Evolutionary conservation across 148 eudicot species (phyloP).

Genomic region (Chenopodium berlandieri): DNA sequence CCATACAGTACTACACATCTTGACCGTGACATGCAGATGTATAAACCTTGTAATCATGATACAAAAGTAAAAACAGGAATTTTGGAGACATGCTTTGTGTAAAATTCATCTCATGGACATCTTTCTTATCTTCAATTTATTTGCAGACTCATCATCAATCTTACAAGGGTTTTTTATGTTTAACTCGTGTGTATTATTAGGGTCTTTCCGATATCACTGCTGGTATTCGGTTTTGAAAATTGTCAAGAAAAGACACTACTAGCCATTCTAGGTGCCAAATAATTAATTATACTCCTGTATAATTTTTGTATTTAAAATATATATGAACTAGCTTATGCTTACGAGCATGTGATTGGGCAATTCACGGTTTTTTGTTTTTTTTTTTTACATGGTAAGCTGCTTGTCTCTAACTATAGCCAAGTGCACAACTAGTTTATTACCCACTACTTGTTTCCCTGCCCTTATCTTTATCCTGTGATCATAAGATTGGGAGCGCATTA

Average conservation of each 20-base stretch:
- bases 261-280: too few relatives aligned
- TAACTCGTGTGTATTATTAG: not conserved
- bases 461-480: not conserved
- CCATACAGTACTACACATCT: too few relatives aligned
- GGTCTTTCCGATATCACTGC: not conserved
- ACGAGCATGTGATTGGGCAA: not conserved
- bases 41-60: not conserved
- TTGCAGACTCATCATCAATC: not conserved
- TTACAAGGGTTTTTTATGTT: not conserved
- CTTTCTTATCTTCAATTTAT: conserved; percentile 1
- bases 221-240: not conserved
- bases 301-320: too few relatives aligned
- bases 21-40: not conserved
- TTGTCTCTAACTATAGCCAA: too few relatives aligned
- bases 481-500: not conserved
- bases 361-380: not conserved
- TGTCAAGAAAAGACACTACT: not conserved
- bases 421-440: not conserved
- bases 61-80: not conserved
- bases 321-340: too few relatives aligned
- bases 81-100: not conserved
- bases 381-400: too few relatives aligned
- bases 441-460: not conserved
- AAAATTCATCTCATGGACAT: not conserved
- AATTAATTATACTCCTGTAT: too few relatives aligned